Conservation (phyloP, 768 basidiomycete genomes). For the Agrocybe praecox region DNA sequence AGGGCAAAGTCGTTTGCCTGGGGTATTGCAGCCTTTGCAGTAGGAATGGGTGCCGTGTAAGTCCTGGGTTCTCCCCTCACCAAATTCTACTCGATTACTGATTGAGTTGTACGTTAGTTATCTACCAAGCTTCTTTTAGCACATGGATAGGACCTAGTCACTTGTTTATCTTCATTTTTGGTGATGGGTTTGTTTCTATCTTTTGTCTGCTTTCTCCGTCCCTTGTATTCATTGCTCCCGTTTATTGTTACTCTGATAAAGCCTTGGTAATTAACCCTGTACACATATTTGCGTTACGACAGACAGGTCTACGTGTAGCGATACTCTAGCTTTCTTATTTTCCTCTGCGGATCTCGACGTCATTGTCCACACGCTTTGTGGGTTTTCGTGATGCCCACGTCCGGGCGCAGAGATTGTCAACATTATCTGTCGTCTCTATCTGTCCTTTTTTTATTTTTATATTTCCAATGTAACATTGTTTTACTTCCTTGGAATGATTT, state of each 20-base stretch:
- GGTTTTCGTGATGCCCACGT: too few species aligned
- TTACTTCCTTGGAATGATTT: not conserved
- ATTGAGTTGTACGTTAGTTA: conserved; percentile 41
- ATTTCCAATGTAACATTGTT: conserved; percentile 11
- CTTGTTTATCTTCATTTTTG: not conserved
- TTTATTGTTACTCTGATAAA: conserved; percentile 15
- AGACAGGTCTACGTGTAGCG: conserved; percentile 7
- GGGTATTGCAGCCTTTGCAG: conserved; percentile 83
- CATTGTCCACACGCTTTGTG: too few species aligned
- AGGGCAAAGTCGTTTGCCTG: conserved; percentile 78
- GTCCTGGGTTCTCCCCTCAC: conserved; percentile 31
- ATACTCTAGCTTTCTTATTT: conserved; percentile 6
- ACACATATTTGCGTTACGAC: conserved; percentile 5
- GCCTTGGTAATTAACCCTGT: conserved; percentile 20
- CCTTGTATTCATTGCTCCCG: conserved; percentile 17
- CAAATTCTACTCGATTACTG: not conserved
- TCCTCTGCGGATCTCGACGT: not conserved
- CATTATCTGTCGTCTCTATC: not conserved
- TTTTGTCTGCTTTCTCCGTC: conserved; percentile 8
- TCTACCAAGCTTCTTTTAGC: conserved; percentile 64
- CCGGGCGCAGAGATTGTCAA: not conserved
- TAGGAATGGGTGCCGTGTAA: conserved; percentile 82
- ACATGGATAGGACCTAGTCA: not conserved
- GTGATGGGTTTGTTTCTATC: not conserved
- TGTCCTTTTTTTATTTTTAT: conserved; percentile 4